Conservation (phyloP, 768 basidiomycete genomes). For the Mycena galericulata region DNA sequence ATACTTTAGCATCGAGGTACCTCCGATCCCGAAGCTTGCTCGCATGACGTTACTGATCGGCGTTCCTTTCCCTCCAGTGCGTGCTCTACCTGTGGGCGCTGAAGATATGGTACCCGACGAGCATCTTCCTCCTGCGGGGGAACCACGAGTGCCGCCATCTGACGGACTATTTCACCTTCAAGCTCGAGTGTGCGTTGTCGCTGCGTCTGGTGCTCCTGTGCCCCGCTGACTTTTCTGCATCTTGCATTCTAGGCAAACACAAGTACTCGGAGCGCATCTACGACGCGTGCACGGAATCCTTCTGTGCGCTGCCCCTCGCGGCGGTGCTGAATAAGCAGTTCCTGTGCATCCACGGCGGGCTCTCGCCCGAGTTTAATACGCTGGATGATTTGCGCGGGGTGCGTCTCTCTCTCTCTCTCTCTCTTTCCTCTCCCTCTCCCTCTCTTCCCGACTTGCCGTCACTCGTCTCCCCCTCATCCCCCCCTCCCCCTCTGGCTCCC, state of each 20-base stretch:
- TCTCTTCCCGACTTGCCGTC: too few species aligned
- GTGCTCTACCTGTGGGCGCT: slow-evolving; percentile 97
- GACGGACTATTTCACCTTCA: slow-evolving; percentile 99
- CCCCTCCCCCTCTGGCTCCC: too few species aligned
- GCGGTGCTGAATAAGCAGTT: slow-evolving; percentile 99
- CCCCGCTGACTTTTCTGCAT: slow-evolving; percentile 2
- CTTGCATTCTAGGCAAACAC: slow-evolving; percentile 81
- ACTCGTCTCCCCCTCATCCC: too few species aligned
- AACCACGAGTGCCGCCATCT: slow-evolving; percentile 99
- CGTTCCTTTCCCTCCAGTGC: slow-evolving; percentile 70
- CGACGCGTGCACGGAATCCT: slow-evolving; percentile 97
- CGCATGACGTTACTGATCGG: slow-evolving; percentile 1
- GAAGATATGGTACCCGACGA: slow-evolving; percentile 99
- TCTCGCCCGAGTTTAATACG: slow-evolving; percentile 94
- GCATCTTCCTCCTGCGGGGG: slow-evolving; percentile 94
- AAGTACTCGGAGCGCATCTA: slow-evolving; percentile 98
- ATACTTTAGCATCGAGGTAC: slow-evolving; percentile 92
- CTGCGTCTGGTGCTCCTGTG: slow-evolving; percentile 2
- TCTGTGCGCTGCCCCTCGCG: slow-evolving; percentile 94
- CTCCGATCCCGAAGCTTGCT: slow-evolving; percentile 30
- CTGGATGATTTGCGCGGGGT: slow-evolving; percentile 93
- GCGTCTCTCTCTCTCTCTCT: slow-evolving; percentile 44
- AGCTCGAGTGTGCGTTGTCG: slow-evolving; percentile 87
- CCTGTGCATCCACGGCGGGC: slow-evolving; percentile 97
- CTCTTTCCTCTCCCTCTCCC: not conserved